Base-by-base conservation (phyloP, 495 filamentous ascomycete species). In the Hyphodiscus hymeniophilus region DNA sequence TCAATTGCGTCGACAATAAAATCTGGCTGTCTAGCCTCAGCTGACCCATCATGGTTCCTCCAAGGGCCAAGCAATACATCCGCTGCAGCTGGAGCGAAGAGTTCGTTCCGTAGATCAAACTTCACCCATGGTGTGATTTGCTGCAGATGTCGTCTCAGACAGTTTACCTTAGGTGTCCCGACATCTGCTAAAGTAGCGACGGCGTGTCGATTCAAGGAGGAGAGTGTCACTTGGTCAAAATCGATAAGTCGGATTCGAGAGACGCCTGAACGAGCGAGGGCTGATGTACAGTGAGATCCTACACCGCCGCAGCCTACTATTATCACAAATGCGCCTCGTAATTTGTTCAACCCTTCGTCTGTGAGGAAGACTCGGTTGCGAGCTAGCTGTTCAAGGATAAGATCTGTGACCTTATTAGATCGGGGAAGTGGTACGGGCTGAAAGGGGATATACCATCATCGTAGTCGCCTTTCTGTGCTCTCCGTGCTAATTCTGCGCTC, bases 1-100 rank as follows among this genome's bases (percentile, higher is more conserved):
- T 99, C 92, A 52, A 99, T 99, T 12, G 92, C 94, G 66, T 99
- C 92, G 20, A 99, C 78, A 4, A 99, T 81, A 51, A 82, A 99
- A 57, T 89, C 84, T 1, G 88, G 88, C 47, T 76, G 78, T 12
- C 74, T 77, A n/a, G n/a, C n/a, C n/a, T n/a, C n/a, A n/a, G n/a
- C n/a, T n/a, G n/a, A n/a, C 1, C 62, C 63, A 38, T 17, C 34
- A 28, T 28, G 5, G 5, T 18, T 18, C 28, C 70, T 64, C 40
- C 34, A 57, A 1, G 38, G 17, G 1, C 63, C 61, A 40, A 98
- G 67, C 44, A 94, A 66, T 8, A 56, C 58, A 4, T 79, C 76
- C 3, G 87, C 87, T 3, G 67, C 76, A 8, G 69, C 61, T 23
- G 77, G 78, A 52, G 74, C 76, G 65, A 90, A 97, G 11, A 97